Evolutionary conservation across 441 rosid genomes (phyloP), one percentile per base, ranked within the genome.

Genomic region (Pelargonium myrrhifolium): DNA sequence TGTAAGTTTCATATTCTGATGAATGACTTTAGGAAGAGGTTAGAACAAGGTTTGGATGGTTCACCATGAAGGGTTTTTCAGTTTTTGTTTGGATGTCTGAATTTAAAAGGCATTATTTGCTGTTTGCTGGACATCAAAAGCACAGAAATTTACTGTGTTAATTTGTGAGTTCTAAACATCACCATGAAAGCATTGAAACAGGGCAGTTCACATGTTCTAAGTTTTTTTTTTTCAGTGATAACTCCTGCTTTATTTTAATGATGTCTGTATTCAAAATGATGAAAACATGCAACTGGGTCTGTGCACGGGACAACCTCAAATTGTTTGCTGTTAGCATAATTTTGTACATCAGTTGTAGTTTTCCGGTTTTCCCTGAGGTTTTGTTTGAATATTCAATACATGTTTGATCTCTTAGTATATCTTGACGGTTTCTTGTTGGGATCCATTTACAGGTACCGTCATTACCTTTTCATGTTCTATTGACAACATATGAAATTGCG

Each of bases 401-500:
- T 49, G 43, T 21, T 6, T 53, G 8, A 28, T 45, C 49, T 7
- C 11, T 55, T 18, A 9, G 61, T 21, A 55, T 55, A 40, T 71
- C 9, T 55, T 62, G 28, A n/a, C 8, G 17, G 53, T 37, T 47
- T 42, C 58, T 71, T 72, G 60, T 69, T 28, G 20, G 42, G 66
- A 61, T 31, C 58, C 21, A 24, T 62, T 64, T 70, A 22, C 85
- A 92, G 96, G 86, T 66, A 66, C 65, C 76, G 31, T 73, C 76
- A 26, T 75, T 88, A 69, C 89, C 87, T 31, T 89, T 88, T 75
- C 93, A 92, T 70, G 85, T 92, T 71, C 78, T 92, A 40, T 72
- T 92, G 85, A 92, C 95, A 37, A 85, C 98, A 43, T 92, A 89
- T 79, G 98, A 88, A 67, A 80, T 86, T 64, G 88, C 82, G 42